Conservation (phyloP, 2,329 filamentous ascomycete genomes). For the Coniochaeta hoffmannii region DNA sequence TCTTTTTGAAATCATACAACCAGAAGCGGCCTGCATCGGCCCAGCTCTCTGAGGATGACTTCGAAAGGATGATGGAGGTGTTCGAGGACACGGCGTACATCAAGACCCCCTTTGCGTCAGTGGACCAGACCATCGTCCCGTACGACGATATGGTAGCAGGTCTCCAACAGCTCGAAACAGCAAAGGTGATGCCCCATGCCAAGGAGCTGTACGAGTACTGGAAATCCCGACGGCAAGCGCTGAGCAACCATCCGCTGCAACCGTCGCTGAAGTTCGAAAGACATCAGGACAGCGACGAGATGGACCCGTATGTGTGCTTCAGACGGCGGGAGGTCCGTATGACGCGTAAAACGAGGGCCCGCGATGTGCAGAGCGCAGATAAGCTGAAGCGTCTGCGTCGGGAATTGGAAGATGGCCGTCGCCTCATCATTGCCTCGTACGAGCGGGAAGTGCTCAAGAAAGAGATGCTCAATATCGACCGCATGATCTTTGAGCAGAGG, state of each 20-base stretch:
- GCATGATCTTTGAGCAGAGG: slow-evolving; percentile 75
- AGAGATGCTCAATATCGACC: slow-evolving; percentile 68
- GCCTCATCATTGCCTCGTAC: slow-evolving; percentile 69
- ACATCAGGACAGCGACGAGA: slow-evolving; percentile 87
- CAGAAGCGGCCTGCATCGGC: slow-evolving; percentile 56
- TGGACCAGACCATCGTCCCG: slow-evolving; percentile 79
- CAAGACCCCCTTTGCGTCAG: slow-evolving; percentile 80
- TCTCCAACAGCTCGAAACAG: slow-evolving; percentile 43
- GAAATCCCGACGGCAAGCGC: slow-evolving; percentile 61
- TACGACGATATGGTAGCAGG: slow-evolving; percentile 70
- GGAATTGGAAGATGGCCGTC: slow-evolving; percentile 83
- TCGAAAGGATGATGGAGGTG: slow-evolving; percentile 90
- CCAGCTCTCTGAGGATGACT: slow-evolving; percentile 79
- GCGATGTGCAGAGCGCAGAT: slow-evolving; percentile 89
- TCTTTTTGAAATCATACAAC: slow-evolving; percentile 79
- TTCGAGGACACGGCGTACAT: slow-evolving; percentile 82
- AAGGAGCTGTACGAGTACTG: slow-evolving; percentile 87
- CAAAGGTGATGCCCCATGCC: slow-evolving; percentile 49
- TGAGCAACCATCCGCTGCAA: slow-evolving; percentile 66
- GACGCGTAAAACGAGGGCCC: slow-evolving; percentile 86
- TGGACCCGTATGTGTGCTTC: slow-evolving; percentile 97
- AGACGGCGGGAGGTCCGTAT: slow-evolving; percentile 88
- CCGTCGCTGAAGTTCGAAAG: slow-evolving; percentile 87
- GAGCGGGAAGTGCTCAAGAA: slow-evolving; percentile 74
- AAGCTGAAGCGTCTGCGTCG: slow-evolving; percentile 86